Evolutionary conservation across 192 early-diverging fungal genomes (phyloP).

Genomic region (Cetraspora pellucida): DNA sequence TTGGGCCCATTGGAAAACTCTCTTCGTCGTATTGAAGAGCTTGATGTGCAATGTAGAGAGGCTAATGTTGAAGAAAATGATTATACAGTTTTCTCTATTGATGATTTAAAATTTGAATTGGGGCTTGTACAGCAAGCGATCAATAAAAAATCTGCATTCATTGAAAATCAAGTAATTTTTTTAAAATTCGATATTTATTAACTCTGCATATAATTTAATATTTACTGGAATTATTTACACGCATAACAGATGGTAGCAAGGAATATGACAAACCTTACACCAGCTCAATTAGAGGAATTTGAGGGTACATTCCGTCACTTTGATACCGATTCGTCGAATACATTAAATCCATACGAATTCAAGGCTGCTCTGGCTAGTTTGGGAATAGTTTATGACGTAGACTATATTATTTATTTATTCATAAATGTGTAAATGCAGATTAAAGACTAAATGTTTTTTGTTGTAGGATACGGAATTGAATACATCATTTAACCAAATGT

Average conservation of each 20-base stretch:
- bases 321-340: constrained; percentile 86
- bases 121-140: constrained; percentile 76
- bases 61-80: constrained; percentile 94
- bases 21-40: constrained; percentile 57
- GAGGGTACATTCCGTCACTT: constrained; percentile 89
- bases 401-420: constrained; percentile 20
- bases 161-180: constrained; percentile 82
- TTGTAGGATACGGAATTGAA: constrained; percentile 75
- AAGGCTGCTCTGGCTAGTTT: constrained; percentile 81
- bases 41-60: constrained; percentile 71
- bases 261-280: constrained; percentile 90
- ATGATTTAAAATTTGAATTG: constrained; percentile 88
- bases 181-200: constrained; percentile 13
- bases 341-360: constrained; percentile 77
- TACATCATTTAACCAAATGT: constrained; percentile 63
- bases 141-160: constrained; percentile 82
- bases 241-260: constrained; percentile 74
- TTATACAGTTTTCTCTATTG: constrained; percentile 88
- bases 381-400: constrained; percentile 57
- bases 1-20: constrained; percentile 55
- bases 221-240: not conserved
- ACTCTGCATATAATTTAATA: not conserved
- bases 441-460: not conserved
- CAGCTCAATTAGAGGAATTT: constrained; percentile 90
- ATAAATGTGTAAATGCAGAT: not conserved